These are phyloP conservation scores for Solidago caesia DNA, from an alignment of 129 eudicot species.

Conservation along the genomic window DNA sequence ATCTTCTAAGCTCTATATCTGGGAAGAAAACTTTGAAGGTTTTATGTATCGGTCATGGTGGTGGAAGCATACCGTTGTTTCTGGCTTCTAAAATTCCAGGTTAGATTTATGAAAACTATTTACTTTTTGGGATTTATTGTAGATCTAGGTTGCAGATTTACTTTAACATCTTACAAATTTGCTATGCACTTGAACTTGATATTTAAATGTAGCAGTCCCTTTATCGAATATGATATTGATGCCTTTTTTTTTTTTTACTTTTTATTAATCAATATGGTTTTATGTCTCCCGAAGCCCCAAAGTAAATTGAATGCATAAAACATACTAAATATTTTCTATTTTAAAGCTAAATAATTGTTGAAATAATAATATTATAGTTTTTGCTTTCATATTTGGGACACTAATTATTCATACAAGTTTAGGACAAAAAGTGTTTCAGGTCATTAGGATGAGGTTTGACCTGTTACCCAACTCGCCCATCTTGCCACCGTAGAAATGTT, in stretches of 20 bases:
- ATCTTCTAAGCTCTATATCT: slow-evolving; percentile 47
- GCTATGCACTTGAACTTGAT: not conserved
- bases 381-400: no score
- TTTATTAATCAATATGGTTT: no score
- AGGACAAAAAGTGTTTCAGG: not conserved
- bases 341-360: no score
- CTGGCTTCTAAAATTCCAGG: slow-evolving; percentile 78
- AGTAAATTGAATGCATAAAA: no score
- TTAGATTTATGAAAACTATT: slow-evolving; percentile 23
- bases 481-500: slow-evolving; percentile 4
- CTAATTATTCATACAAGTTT: no score
- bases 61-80: slow-evolving; percentile 92
- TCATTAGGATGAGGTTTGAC: no score
- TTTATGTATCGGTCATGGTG: slow-evolving; percentile 94
- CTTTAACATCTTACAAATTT: slow-evolving; percentile 4
- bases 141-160: slow-evolving; percentile 10
- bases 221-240: not conserved
- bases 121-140: not conserved
- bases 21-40: slow-evolving; percentile 61
- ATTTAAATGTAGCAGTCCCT: slow-evolving; percentile 1
- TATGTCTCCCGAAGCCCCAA: no score
- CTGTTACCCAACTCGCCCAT: not conserved
- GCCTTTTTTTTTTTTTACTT: not conserved
- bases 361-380: no score
- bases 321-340: no score